These are phyloP conservation scores for sweet orange (Citrus sinensis) DNA, from an alignment of 345 rosid genomes.

Conservation along the genomic window DVS_A1.0 CM039165.1:37444501-37445000, in stretches of 20 bases:
- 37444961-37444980: neutral
- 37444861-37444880: neutral
- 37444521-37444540: neutral
- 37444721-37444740: neutral
- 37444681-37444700: slow-evolving; percentile 48
- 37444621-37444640: slow-evolving; percentile 74
- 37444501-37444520: neutral
- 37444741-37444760: neutral
- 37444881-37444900: neutral
- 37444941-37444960: neutral
- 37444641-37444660: slow-evolving; percentile 82
- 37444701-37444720: neutral
- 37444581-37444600: slow-evolving; percentile 94
- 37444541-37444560: slow-evolving; percentile 33
- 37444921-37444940: neutral
- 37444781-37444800: slow-evolving; percentile 82
- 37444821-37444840: slow-evolving; percentile 57
- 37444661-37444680: slow-evolving; percentile 75
- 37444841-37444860: slow-evolving; percentile 69
- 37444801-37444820: slow-evolving; percentile 53
- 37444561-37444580: slow-evolving; percentile 64
- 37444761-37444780: slow-evolving; percentile 50
- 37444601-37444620: slow-evolving; percentile 73
- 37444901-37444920: neutral
- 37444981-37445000: neutral